These are phyloP conservation scores for Boletus coccyginus DNA, from an alignment of 768 basidiomycete species.

Conservation along the genomic window DNA sequence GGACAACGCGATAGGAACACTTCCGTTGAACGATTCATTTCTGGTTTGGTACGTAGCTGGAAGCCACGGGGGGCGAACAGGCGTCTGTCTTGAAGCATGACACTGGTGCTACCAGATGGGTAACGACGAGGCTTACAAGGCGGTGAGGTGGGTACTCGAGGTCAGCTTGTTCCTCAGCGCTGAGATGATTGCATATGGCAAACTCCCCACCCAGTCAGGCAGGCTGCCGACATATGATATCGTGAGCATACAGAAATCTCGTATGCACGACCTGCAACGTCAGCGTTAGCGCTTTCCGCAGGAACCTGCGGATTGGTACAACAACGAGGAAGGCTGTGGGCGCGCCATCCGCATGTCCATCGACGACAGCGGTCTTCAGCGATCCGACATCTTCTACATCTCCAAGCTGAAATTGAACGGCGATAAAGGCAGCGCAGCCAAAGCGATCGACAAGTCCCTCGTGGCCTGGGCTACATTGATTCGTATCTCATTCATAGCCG, in stretches of 20 bases:
- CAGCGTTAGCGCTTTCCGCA: not conserved
- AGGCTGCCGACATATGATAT: slow-evolving; percentile 7
- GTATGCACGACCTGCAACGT: not conserved
- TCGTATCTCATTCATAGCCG: slow-evolving; percentile 5
- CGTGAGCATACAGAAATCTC: not conserved
- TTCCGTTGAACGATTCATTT: slow-evolving; percentile 6
- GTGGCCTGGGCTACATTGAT: slow-evolving; percentile 15
- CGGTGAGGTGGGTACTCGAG: slow-evolving; percentile 9
- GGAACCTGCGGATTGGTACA: slow-evolving; percentile 8
- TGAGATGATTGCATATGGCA: not conserved
- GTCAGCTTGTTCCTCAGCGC: not conserved
- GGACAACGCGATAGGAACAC: not conserved
- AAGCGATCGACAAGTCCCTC: slow-evolving; percentile 53
- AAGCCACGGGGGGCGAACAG: not conserved
- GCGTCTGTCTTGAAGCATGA: not conserved
- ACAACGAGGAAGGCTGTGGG: slow-evolving; percentile 64
- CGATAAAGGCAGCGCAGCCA: slow-evolving; percentile 42
- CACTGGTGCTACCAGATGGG: slow-evolving; percentile 3
- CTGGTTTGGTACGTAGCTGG: slow-evolving; percentile 6
- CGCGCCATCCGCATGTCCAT: slow-evolving; percentile 58
- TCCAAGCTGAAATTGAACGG: slow-evolving; percentile 64
- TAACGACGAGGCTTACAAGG: slow-evolving; percentile 4
- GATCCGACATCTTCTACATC: slow-evolving; percentile 59
- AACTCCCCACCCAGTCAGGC: not conserved
- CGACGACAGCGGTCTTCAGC: slow-evolving; percentile 38